phyloP scores from a whole-genome alignment of 345 rosid species.

The Garcia nutans region DNA sequence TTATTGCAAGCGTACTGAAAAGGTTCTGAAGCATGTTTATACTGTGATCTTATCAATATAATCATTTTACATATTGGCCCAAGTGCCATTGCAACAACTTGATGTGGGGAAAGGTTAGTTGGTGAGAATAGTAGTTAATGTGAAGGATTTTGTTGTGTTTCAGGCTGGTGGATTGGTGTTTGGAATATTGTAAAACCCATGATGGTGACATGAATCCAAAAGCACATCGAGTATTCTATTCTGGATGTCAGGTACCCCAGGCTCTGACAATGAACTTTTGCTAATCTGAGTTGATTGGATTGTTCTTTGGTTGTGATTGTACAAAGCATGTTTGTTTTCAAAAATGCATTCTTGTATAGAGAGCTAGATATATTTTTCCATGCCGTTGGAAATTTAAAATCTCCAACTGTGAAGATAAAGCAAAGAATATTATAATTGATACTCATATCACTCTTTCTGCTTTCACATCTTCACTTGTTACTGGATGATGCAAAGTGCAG shows the following conservation, averaged over 20 bases:
- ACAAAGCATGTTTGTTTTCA: too few species aligned
- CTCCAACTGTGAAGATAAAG: too few species aligned
- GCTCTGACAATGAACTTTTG: not conserved
- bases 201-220: slow-evolving; percentile 51
- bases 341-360: too few species aligned
- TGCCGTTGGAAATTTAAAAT: too few species aligned
- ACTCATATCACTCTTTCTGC: too few species aligned
- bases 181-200: slow-evolving; percentile 49
- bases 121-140: not conserved
- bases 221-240: slow-evolving; percentile 59
- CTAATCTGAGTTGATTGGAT: not conserved
- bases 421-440: too few species aligned
- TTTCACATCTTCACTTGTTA: too few species aligned
- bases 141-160: not conserved
- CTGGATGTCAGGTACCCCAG: slow-evolving; percentile 76
- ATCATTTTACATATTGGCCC: not conserved
- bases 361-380: too few species aligned
- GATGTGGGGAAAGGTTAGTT: not conserved
- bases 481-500: too few species aligned
- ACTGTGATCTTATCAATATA: not conserved
- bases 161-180: slow-evolving; percentile 81
- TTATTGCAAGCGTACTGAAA: slow-evolving; percentile 47
- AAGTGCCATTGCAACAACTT: not conserved
- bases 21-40: slow-evolving; percentile 38
- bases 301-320: not conserved